phyloP scores from a whole-genome alignment of 495 filamentous ascomycete genomes.

The Penicillium samsonianum region DNA sequence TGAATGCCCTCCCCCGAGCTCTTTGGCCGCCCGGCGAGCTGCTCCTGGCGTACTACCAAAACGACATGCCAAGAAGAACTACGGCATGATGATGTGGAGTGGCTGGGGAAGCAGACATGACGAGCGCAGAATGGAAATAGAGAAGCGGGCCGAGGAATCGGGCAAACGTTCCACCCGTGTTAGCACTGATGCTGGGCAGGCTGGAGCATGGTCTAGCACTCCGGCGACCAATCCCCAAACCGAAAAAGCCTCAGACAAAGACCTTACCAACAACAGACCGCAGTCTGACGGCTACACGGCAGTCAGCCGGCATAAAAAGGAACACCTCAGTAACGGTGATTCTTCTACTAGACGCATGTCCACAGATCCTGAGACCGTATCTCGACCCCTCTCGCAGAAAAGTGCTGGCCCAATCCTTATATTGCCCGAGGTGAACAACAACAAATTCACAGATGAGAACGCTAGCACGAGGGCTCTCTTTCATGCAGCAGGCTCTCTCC shows the following conservation, averaged over 20 bases:
- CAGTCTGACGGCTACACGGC: conserved; percentile 5
- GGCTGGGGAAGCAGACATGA: conserved; percentile 87
- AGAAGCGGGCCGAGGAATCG: conserved; percentile 36
- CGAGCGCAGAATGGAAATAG: conserved; percentile 62
- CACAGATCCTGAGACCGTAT: conserved; percentile 14
- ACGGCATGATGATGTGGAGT: conserved; percentile 80
- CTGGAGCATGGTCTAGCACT: conserved; percentile 35
- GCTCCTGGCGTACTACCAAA: conserved; percentile 56
- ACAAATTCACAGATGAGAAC: conserved; percentile 34
- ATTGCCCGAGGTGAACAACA: conserved; percentile 34
- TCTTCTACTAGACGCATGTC: conserved; percentile 1
- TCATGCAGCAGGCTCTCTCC: conserved; percentile 35
- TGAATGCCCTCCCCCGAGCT: conserved; percentile 79
- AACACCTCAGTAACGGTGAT: conserved; percentile 11
- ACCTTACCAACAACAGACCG: not conserved
- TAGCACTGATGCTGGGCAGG: conserved; percentile 40
- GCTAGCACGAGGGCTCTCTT: conserved; percentile 42
- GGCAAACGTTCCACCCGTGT: conserved; percentile 29
- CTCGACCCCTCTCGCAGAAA: conserved; percentile 20
- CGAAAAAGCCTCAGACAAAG: not conserved
- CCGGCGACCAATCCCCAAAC: conserved; percentile 13
- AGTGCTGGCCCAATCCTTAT: conserved; percentile 34
- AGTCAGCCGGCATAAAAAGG: conserved; percentile 23
- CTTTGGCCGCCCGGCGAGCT: conserved; percentile 69
- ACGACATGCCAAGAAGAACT: conserved; percentile 54